A percentile compares a stretch with the other conserved stretches of the same genome.
Evolutionary conservation across 495 filamentous ascomycete species (phyloP).

Genomic region (Neurospora africana): DNA sequence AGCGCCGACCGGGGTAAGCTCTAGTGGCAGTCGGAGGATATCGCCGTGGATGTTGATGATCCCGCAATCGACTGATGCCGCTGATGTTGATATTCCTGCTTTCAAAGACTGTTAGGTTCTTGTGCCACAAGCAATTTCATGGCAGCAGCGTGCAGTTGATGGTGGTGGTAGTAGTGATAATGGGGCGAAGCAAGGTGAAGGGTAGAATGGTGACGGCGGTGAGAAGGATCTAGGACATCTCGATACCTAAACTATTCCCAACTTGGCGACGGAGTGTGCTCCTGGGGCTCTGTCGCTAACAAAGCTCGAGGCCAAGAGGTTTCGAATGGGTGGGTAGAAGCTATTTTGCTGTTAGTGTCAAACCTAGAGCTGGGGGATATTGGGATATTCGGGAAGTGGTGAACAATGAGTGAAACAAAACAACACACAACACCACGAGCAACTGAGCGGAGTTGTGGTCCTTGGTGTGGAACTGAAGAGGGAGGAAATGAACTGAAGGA

Average conservation of each 20-base stretch:
- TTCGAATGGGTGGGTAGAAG: not conserved
- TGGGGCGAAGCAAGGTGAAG: not conserved
- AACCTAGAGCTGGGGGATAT: not conserved
- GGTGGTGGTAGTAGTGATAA: not conserved
- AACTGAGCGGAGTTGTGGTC: not conserved
- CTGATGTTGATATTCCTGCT: not conserved
- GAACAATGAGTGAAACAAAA: not conserved
- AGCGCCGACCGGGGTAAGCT: slow-evolving; percentile 12
- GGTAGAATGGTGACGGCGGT: not conserved
- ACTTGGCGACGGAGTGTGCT: not conserved
- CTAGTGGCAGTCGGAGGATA: not conserved
- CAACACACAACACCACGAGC: not conserved
- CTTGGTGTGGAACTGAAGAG: not conserved
- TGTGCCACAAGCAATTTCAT: not conserved
- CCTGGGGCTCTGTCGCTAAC: not conserved
- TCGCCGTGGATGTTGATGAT: not conserved
- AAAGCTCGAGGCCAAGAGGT: not conserved
- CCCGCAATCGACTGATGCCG: not conserved
- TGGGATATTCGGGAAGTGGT: not conserved
- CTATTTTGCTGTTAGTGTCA: not conserved
- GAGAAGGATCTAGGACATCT: not conserved
- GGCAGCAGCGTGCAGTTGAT: not conserved
- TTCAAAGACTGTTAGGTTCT: not conserved
- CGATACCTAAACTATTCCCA: not conserved
- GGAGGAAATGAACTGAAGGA: not conserved